phyloP scores from a whole-genome alignment of 1,139 yeast species.

The Pichia sp. region DNA sequence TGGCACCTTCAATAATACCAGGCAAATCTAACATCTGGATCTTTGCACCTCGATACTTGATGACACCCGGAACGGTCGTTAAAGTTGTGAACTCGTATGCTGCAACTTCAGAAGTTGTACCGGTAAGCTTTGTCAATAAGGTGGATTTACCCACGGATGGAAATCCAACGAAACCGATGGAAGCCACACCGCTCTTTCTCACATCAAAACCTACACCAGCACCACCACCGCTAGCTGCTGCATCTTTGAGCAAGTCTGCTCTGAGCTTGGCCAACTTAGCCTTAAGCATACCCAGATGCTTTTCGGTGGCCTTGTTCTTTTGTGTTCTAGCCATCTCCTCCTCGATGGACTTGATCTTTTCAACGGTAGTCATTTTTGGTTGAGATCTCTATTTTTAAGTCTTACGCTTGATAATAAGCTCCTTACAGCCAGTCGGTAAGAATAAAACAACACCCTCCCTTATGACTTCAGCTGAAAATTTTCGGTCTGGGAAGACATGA shows the following conservation, averaged over 20 bases:
- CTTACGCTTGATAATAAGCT: no score
- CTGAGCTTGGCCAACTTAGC: slow-evolving; percentile 93
- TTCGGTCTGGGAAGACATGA: background rate
- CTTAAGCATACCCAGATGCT: slow-evolving; percentile 93
- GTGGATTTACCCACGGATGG: slow-evolving; percentile 99
- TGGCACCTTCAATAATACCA: slow-evolving; percentile 98
- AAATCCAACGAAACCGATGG: slow-evolving; percentile 96
- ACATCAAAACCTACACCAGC: slow-evolving; percentile 94
- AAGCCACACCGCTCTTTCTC: slow-evolving; percentile 95
- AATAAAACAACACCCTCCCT: no score
- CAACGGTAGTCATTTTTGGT: slow-evolving; percentile 59
- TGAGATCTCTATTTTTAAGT: background rate
- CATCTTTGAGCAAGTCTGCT: slow-evolving; percentile 82
- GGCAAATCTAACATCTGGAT: slow-evolving; percentile 97
- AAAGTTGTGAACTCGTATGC: slow-evolving; percentile 96
- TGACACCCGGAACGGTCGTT: slow-evolving; percentile 96
- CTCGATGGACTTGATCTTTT: slow-evolving; percentile 86
- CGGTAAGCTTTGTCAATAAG: slow-evolving; percentile 78
- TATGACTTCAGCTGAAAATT: background rate
- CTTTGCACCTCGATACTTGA: slow-evolving; percentile 94
- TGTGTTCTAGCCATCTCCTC: slow-evolving; percentile 95
- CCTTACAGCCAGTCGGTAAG: no score
- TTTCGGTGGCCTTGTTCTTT: slow-evolving; percentile 92
- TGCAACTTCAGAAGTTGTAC: slow-evolving; percentile 95
- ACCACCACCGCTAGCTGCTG: slow-evolving; percentile 75